These are phyloP conservation scores for Biscogniauxia sp. DNA, from an alignment of 2,329 filamentous ascomycete species.

Conservation along the genomic window DNA sequence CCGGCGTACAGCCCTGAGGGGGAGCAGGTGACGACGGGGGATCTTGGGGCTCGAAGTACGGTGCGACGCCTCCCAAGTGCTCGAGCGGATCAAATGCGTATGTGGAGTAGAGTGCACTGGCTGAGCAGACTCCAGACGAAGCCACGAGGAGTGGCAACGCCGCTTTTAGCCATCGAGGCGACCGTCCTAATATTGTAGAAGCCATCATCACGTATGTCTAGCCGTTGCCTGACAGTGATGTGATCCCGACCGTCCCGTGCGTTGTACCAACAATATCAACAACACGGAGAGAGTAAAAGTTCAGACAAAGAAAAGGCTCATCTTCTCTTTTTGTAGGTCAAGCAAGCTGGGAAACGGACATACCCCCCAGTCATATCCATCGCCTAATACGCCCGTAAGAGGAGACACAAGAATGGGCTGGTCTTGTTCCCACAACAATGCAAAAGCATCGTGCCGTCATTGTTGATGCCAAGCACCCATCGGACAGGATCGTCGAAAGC, in stretches of 20 bases:
- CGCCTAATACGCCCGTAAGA: neutral
- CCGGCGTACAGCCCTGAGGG: slow-evolving; percentile 50
- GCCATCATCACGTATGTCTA: slow-evolving; percentile 2
- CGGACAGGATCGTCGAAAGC: neutral
- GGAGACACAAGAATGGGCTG: neutral
- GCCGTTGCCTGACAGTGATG: neutral
- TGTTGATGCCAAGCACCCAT: neutral
- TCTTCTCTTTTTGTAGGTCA: neutral
- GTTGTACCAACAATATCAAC: neutral
- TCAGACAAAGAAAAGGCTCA: neutral
- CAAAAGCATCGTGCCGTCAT: neutral
- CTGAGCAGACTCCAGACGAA: slow-evolving; percentile 5
- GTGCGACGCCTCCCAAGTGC: slow-evolving; percentile 54
- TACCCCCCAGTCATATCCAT: neutral
- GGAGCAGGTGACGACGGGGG: slow-evolving; percentile 42
- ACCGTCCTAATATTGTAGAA: neutral
- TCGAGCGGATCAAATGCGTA: slow-evolving; percentile 54
- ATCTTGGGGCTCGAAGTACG: slow-evolving; percentile 56
- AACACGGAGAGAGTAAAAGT: neutral
- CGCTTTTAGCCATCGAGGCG: slow-evolving; percentile 8
- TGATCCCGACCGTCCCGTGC: neutral
- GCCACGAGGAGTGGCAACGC: slow-evolving; percentile 5
- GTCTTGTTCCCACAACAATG: neutral
- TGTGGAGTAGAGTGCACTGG: slow-evolving; percentile 38
- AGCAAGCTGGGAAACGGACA: neutral